Base-by-base conservation (phyloP, 371 early-diverging fungal genomes). In the Fennellomyces sp. region DNA sequence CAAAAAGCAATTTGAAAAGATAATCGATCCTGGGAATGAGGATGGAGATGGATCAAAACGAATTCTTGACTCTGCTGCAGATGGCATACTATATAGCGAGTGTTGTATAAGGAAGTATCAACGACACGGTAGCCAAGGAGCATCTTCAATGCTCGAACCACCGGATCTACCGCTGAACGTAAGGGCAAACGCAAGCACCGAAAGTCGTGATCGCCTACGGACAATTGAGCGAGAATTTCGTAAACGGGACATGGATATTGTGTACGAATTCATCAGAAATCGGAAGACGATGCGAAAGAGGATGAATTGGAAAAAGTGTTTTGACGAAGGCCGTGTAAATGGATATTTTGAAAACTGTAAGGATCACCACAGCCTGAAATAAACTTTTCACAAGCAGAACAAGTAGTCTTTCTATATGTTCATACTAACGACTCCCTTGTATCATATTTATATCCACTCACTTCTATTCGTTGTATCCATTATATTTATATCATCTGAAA, bases 1-100 rank as follows among this genome's bases (percentile, higher is more conserved):
- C 39, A n/a, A 58, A 58, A 58, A 58, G 31, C 58, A 58, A 38
- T 58, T 48, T 45, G 27, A 56, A 35, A 21, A 31, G 29, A 56
- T 48, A 2, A 27, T 48, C 27, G 48, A 48, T 27, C 27, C 23
- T 7, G 15, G 23, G 15, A 48, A 48, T 2, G 2, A 48, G 15
- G 48, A 48, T 15, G 27, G 48, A 8, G 2, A 26, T 23, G 3
- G 12, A 26, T 27, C 48, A 4, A 48, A 48, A 26, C 48, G 28
- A 26, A 23, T 26, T 13, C 3, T 26, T 23, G 27, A 23, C 10
- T 48, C 23, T 48, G 48, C 48, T 48, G 15, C 26, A 26, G 48
- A 48, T 27, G 48, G 48, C 13, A 28, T 27, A 15, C n/a, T 48
- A 12, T 48, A 48, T 27, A 48, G 21, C 3, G 48, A 48, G 27